A percentile compares a stretch with the other conserved stretches of the same genome.
phyloP scores from a whole-genome alignment of 2,329 filamentous ascomycete genomes.

The Aspergillus sp. region DNA sequence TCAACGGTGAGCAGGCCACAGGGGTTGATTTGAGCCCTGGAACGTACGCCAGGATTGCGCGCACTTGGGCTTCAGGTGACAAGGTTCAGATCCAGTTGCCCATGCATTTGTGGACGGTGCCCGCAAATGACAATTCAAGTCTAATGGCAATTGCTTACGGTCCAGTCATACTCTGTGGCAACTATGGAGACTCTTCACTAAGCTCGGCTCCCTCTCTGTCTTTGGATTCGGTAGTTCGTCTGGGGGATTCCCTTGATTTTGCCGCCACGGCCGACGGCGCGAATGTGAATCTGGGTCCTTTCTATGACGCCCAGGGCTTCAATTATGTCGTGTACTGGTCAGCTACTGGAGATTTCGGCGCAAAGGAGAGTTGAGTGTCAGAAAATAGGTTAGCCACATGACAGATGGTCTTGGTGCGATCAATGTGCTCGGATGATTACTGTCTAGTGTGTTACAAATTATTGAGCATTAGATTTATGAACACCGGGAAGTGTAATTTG shows the following conservation, averaged over 20 bases:
- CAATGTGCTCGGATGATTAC: no score
- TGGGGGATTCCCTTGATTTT: constrained; percentile 5
- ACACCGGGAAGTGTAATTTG: no score
- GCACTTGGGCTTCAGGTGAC: constrained; percentile 46
- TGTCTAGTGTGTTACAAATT: no score
- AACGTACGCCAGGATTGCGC: constrained; percentile 24
- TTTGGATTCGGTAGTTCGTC: neutral
- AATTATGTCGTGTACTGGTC: constrained; percentile 11
- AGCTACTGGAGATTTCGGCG: neutral
- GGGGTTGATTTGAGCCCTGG: neutral
- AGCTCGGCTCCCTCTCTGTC: neutral
- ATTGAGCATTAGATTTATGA: no score
- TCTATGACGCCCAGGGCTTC: constrained; percentile 13
- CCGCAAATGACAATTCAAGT: constrained; percentile 47
- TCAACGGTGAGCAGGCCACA: neutral
- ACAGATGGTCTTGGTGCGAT: no score
- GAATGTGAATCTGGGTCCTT: constrained; percentile 8
- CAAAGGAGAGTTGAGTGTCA: neutral
- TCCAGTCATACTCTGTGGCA: constrained; percentile 45
- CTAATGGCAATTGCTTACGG: constrained; percentile 50
- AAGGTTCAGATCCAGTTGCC: constrained; percentile 44
- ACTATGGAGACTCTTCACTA: constrained; percentile 39
- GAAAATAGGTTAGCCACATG: no score
- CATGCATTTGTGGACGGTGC: constrained; percentile 43
- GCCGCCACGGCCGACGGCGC: constrained; percentile 3